These are phyloP conservation scores for Aspergillus campestris DNA, from an alignment of 495 filamentous ascomycete species.

Conservation along the genomic window DNA sequence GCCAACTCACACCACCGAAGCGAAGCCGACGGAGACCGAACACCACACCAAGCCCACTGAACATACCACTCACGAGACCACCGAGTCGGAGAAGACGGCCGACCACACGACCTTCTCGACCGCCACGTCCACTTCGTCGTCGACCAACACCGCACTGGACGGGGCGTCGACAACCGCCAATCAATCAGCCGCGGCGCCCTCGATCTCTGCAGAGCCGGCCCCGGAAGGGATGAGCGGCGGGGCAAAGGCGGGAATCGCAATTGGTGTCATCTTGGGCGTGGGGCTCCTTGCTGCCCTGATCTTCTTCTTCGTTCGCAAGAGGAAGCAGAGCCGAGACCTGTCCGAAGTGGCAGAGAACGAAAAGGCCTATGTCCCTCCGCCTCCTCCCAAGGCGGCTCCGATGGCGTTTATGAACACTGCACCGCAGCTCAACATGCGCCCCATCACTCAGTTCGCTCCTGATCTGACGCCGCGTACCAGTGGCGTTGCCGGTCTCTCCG, in stretches of 20 bases:
- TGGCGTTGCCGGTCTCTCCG: constrained; percentile 22
- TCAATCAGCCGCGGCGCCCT: constrained; percentile 10
- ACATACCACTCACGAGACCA: not conserved
- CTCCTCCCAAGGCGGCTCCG: constrained; percentile 14
- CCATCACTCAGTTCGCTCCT: constrained; percentile 80
- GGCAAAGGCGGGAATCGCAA: constrained; percentile 74
- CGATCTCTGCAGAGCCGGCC: constrained; percentile 13
- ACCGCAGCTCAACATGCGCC: constrained; percentile 77
- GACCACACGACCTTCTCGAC: constrained; percentile 20
- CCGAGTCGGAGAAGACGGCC: constrained; percentile 1
- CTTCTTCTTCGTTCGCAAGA: constrained; percentile 61
- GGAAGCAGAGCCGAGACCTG: constrained; percentile 30
- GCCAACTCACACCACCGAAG: constrained; percentile 12
- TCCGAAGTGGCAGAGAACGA: constrained; percentile 49
- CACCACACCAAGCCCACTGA: not conserved
- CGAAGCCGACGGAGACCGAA: constrained; percentile 7
- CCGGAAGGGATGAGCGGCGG: constrained; percentile 49
- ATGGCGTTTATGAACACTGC: constrained; percentile 46
- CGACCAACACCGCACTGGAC: constrained; percentile 9
- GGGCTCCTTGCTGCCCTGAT: constrained; percentile 51
- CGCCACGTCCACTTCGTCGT: constrained; percentile 15
- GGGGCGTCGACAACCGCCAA: constrained; percentile 9
- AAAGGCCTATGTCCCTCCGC: constrained; percentile 37
- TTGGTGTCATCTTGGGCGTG: constrained; percentile 64
- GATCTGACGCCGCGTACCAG: constrained; percentile 42